phyloP scores from a whole-genome alignment of 139 green algal species.

The Volvox africanus region DNA sequence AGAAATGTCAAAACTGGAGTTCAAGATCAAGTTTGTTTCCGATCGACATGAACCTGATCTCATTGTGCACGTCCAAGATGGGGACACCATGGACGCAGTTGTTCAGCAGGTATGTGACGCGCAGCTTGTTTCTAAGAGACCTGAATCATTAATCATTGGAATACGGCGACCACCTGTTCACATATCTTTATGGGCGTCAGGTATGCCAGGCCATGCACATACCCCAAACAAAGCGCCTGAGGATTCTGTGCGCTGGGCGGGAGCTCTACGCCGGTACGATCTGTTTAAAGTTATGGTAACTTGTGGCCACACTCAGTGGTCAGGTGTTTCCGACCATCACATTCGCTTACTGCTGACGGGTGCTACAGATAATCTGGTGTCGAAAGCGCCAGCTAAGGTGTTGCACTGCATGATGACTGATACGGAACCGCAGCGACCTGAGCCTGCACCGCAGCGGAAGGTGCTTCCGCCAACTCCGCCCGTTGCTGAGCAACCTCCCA shows the following conservation, averaged over 20 bases:
- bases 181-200: background rate
- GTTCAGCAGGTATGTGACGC: background rate
- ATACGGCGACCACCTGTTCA: too few species aligned
- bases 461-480: background rate
- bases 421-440: background rate
- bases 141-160: too few species aligned
- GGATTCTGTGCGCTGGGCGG: slow-evolving; percentile 54
- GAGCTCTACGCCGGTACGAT: slow-evolving; percentile 53
- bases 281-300: background rate
- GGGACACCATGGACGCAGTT: background rate
- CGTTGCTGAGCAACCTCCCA: slow-evolving; percentile 39
- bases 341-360: background rate
- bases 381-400: slow-evolving; percentile 30
- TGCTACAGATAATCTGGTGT: slow-evolving; percentile 41
- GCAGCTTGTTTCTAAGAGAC: too few species aligned
- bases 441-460: slow-evolving; percentile 4
- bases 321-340: too few species aligned
- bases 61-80: background rate
- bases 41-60: slow-evolving; percentile 17
- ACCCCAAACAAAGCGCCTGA: slow-evolving; percentile 14
- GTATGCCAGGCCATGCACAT: background rate
- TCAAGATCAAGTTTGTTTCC: slow-evolving; percentile 25
- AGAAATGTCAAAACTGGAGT: background rate
- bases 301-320: too few species aligned
- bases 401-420: slow-evolving; percentile 60